Evolutionary conservation across 306 rosid genomes (phyloP).

Genomic region (Lathyrus aphaca): DNA sequence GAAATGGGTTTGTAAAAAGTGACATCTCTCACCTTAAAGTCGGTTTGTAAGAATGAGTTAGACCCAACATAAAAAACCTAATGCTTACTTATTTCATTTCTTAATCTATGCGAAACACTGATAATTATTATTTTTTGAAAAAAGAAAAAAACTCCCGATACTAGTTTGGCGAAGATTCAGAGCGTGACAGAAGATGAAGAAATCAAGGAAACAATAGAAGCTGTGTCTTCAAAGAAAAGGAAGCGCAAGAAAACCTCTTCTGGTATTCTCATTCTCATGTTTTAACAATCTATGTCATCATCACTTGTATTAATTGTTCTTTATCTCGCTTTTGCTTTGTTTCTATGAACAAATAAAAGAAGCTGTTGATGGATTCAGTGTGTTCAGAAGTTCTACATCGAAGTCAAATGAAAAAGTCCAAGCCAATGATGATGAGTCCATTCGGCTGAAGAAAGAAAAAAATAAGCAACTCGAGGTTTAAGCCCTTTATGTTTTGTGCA

Average conservation of each 20-base stretch:
- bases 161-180: constrained; percentile 40
- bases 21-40: no score
- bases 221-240: constrained; percentile 61
- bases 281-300: neutral
- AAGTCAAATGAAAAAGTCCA: constrained; percentile 40
- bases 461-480: constrained; percentile 84
- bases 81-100: neutral
- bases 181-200: constrained; percentile 43
- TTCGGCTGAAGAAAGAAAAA: constrained; percentile 63
- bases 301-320: neutral
- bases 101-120: neutral
- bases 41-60: no score
- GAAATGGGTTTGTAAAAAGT: no score
- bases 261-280: constrained; percentile 47
- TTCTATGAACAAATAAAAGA: constrained; percentile 42
- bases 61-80: no score
- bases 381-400: constrained; percentile 68
- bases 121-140: neutral
- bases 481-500: constrained; percentile 39
- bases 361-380: constrained; percentile 70
- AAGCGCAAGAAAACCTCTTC: constrained; percentile 64
- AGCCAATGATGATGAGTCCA: constrained; percentile 37
- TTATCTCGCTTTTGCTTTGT: constrained; percentile 21
- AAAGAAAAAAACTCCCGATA: constrained; percentile 57
- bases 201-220: constrained; percentile 43